A percentile compares a stretch with the other conserved stretches of the same genome.
Conservation (phyloP, 805 yeast genomes). For the Candida caryicola region DNA sequence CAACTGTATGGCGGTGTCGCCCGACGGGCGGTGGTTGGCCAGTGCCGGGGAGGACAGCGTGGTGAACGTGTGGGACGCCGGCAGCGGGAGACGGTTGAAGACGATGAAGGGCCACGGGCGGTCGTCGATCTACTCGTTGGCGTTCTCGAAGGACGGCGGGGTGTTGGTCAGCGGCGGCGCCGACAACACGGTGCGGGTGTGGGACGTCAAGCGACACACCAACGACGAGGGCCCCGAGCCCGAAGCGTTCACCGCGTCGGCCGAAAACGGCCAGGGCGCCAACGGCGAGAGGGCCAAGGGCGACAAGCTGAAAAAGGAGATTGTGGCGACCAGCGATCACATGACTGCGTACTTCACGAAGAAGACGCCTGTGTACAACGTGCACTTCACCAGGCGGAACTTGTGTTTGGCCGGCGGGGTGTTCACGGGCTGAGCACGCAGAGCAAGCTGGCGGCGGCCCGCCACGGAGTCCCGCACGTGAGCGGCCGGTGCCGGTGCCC, state of each 20-base stretch:
- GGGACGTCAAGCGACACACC: constrained; percentile 91
- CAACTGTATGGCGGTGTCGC: constrained; percentile 81
- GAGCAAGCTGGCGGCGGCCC: constrained; percentile 1
- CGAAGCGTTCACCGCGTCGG: constrained; percentile 50
- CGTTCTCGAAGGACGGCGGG: constrained; percentile 84
- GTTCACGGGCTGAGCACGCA: constrained; percentile 39
- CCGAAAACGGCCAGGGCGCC: constrained; percentile 8
- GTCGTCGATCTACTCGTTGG: constrained; percentile 77
- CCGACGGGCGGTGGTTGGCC: constrained; percentile 96
- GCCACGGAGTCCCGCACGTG: too few species aligned
- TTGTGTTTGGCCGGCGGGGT: constrained; percentile 93
- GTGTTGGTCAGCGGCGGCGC: constrained; percentile 90
- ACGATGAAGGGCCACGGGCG: constrained; percentile 94
- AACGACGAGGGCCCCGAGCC: constrained; percentile 75
- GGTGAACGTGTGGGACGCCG: constrained; percentile 90
- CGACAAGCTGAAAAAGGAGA: constrained; percentile 59
- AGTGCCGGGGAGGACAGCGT: constrained; percentile 91
- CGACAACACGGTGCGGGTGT: constrained; percentile 87
- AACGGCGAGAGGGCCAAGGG: constrained; percentile 10
- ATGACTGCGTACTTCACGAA: constrained; percentile 92
- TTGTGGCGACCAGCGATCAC: constrained; percentile 83
- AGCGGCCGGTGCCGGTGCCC: too few species aligned
- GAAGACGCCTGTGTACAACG: constrained; percentile 89
- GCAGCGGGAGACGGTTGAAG: constrained; percentile 83
- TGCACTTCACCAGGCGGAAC: constrained; percentile 87